phyloP scores from a whole-genome alignment of 768 basidiomycete species.

The Boletus tylopilopsis region DNA sequence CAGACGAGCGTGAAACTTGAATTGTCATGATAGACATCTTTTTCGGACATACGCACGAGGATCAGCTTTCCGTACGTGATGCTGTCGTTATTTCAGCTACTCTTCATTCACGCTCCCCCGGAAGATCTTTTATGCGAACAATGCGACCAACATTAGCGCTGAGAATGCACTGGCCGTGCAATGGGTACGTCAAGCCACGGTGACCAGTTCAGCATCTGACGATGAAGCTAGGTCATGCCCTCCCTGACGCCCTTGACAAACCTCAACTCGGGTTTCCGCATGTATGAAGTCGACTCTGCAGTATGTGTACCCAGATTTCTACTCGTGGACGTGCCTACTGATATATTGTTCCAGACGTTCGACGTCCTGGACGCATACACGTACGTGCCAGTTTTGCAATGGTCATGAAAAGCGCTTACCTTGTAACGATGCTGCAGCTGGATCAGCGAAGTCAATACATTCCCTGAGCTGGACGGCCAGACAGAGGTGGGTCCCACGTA shows the following conservation, averaged over 20 bases:
- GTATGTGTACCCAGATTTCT: constrained; percentile 16
- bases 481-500: constrained; percentile 55
- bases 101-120: background rate
- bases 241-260: constrained; percentile 65
- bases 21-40: constrained; percentile 47
- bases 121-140: constrained; percentile 70
- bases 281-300: constrained; percentile 39
- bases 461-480: constrained; percentile 53
- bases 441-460: constrained; percentile 58
- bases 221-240: constrained; percentile 34
- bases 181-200: constrained; percentile 35
- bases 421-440: constrained; percentile 41
- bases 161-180: constrained; percentile 49
- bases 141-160: constrained; percentile 54
- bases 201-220: background rate
- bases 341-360: constrained; percentile 48
- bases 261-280: constrained; percentile 67
- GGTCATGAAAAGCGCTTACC: background rate
- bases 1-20: background rate
- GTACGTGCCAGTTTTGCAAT: constrained; percentile 42
- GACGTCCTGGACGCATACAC: constrained; percentile 73
- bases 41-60: constrained; percentile 73
- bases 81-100: background rate
- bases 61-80: constrained; percentile 51
- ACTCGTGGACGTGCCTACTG: too few relatives aligned